These are phyloP conservation scores for Toxoplasma gondii DNA, from an alignment of 169 alveolate species.

Conservation along the genomic window DNA sequence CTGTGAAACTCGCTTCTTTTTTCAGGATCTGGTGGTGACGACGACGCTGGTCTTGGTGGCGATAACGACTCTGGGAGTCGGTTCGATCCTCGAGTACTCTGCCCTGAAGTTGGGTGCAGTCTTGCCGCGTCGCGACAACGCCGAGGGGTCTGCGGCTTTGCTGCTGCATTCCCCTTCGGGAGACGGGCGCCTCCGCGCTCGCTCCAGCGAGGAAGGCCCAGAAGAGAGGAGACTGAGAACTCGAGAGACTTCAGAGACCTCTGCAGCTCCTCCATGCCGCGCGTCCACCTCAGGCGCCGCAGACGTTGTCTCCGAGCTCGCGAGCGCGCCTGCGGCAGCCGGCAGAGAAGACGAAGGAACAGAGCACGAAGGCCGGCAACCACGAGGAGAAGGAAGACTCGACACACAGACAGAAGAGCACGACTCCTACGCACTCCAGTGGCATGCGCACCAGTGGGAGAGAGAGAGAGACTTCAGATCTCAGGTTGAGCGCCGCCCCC, in stretches of 20 bases:
- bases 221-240: background rate
- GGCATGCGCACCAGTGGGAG: no score
- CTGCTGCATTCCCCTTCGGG: background rate
- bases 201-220: background rate
- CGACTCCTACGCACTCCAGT: no score
- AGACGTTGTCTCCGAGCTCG: background rate
- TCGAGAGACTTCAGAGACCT: no score
- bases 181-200: background rate
- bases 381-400: background rate
- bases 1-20: no score
- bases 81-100: constrained; percentile 9
- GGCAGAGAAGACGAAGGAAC: background rate
- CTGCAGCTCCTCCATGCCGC: background rate
- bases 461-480: no score
- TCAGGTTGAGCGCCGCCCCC: no score
- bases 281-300: background rate
- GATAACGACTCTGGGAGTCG: constrained; percentile 45
- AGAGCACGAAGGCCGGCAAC: background rate
- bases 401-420: background rate
- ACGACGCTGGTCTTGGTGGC: constrained; percentile 41
- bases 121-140: background rate
- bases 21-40: constrained; percentile 39
- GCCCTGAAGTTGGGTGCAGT: constrained; percentile 28
- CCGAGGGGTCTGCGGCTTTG: background rate
- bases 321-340: background rate